phyloP scores from a whole-genome alignment of 441 rosid species.

The Metrosideros polymorpha region DNA sequence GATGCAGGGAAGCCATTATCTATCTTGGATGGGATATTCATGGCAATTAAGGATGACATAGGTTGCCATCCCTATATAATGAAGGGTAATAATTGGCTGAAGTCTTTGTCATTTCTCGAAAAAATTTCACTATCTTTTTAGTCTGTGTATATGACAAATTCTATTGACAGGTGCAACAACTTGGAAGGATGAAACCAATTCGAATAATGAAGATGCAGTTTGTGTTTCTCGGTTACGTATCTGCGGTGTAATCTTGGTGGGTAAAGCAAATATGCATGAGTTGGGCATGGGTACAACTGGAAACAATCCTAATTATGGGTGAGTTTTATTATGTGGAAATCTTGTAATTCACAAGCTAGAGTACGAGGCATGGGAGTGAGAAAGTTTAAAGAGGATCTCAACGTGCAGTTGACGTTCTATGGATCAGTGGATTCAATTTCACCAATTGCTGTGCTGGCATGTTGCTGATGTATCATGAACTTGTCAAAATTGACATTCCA shows the following conservation, averaged over 20 bases:
- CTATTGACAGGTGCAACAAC: slow-evolving; percentile 59
- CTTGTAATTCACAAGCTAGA: neutral
- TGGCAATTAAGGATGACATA: slow-evolving; percentile 88
- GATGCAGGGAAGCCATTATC: slow-evolving; percentile 69
- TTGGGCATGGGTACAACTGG: slow-evolving; percentile 89
- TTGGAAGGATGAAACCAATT: slow-evolving; percentile 68
- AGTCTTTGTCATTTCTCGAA: neutral
- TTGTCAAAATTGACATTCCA: neutral
- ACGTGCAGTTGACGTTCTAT: neutral
- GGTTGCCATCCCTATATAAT: slow-evolving; percentile 70
- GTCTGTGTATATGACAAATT: neutral
- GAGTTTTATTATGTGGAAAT: slow-evolving; percentile 12
- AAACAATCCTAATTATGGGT: slow-evolving; percentile 88
- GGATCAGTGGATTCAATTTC: neutral
- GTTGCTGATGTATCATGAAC: neutral
- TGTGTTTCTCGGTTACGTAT: slow-evolving; percentile 62
- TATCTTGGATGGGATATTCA: slow-evolving; percentile 73
- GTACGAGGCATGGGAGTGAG: neutral
- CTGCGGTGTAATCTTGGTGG: slow-evolving; percentile 78
- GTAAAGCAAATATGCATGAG: slow-evolving; percentile 97
- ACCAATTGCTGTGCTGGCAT: neutral
- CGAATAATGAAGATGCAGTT: slow-evolving; percentile 55
- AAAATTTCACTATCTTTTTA: neutral
- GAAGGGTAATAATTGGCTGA: slow-evolving; percentile 32
- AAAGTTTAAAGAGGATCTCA: neutral